Evolutionary conservation across 495 filamentous ascomycete species (phyloP).

Genomic region (Hypoxylon intermedium): DNA sequence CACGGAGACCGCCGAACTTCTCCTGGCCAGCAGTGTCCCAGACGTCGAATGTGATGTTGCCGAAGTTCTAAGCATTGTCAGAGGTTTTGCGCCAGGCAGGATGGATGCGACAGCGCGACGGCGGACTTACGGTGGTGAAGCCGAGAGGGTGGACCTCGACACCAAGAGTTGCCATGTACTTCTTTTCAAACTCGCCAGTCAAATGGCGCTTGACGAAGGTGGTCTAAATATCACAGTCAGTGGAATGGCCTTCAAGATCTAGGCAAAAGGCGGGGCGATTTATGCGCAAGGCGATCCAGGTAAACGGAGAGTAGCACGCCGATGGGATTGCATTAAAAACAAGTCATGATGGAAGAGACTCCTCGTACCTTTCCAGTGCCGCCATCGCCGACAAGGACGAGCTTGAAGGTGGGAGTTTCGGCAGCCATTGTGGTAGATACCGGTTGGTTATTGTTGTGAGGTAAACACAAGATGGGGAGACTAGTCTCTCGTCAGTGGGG

Average conservation of each 20-base stretch:
- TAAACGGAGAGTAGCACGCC: constrained; percentile 24
- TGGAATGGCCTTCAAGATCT: constrained; percentile 21
- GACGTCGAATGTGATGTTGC: constrained; percentile 97
- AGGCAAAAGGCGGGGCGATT: constrained; percentile 34
- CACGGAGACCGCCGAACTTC: constrained; percentile 99
- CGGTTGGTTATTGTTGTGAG: constrained; percentile 39
- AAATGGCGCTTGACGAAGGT: constrained; percentile 99
- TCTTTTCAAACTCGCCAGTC: constrained; percentile 99
- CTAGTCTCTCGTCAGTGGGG: constrained; percentile 46
- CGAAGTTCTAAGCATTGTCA: constrained; percentile 76
- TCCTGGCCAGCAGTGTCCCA: constrained; percentile 99
- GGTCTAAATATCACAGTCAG: constrained; percentile 66
- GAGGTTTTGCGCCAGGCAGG: constrained; percentile 27
- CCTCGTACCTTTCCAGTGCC: constrained; percentile 95
- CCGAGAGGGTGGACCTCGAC: constrained; percentile 97
- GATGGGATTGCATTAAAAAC: constrained; percentile 23
- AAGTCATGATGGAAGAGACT: background rate
- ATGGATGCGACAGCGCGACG: constrained; percentile 23
- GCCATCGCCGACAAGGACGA: constrained; percentile 99
- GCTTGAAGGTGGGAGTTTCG: constrained; percentile 86
- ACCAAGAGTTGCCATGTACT: constrained; percentile 99
- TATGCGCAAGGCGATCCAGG: constrained; percentile 27
- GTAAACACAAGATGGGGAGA: constrained; percentile 50
- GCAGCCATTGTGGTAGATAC: constrained; percentile 64
- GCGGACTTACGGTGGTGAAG: constrained; percentile 85